Percentiles rank a stretch among this genome's conserved stretches.
These are phyloP conservation scores for Capsicum rhomboideum DNA, from an alignment of 257 asterid genomes.

Conservation along the genomic window DNA sequence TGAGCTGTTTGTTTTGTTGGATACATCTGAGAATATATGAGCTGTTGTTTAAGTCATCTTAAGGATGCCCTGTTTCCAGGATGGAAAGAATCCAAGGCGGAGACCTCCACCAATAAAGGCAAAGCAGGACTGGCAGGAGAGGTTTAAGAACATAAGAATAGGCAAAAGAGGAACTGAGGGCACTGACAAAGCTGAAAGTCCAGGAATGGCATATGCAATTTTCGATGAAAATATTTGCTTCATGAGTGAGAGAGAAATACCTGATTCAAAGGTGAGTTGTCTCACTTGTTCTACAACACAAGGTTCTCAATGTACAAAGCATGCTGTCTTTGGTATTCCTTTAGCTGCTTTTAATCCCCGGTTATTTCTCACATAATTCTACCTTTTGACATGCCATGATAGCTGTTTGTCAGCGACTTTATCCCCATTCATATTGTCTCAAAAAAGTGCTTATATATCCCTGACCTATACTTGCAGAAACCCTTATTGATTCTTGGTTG, in stretches of 20 bases:
- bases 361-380: not conserved
- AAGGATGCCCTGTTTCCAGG: slow-evolving; percentile 9
- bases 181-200: slow-evolving; percentile 44
- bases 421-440: not conserved
- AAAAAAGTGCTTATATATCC: not conserved
- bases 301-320: not conserved
- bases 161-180: slow-evolving; percentile 68
- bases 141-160: slow-evolving; percentile 56
- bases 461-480: not conserved
- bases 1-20: not conserved
- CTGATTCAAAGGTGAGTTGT: slow-evolving; percentile 43
- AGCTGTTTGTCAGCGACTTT: not conserved
- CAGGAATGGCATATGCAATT: slow-evolving; percentile 77
- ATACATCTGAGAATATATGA: not conserved
- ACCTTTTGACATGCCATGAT: not conserved
- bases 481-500: not conserved
- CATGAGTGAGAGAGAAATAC: slow-evolving; percentile 51
- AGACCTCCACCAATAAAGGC: slow-evolving; percentile 66
- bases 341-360: not conserved
- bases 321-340: not conserved
- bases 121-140: slow-evolving; percentile 87
- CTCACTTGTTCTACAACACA: not conserved
- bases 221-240: slow-evolving; percentile 77
- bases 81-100: slow-evolving; percentile 35
- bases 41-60: not conserved